These are phyloP conservation scores for Eremochloa ophiuroides DNA, from an alignment of 176 grass and related monocot species.

Conservation along the genomic window DNA sequence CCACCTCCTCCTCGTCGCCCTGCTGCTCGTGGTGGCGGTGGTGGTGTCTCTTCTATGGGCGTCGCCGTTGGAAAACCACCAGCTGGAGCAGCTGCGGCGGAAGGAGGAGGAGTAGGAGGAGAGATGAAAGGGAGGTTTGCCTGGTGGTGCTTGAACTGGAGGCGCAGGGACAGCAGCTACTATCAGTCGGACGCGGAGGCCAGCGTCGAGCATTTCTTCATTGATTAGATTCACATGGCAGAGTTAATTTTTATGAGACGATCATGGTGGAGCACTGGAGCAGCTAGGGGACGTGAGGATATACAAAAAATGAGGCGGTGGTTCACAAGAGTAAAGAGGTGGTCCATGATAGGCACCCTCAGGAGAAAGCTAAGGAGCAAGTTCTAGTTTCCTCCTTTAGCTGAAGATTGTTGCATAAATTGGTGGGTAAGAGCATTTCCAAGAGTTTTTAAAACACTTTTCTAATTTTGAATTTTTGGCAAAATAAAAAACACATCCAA, in stretches of 20 bases:
- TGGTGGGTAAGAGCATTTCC: no score
- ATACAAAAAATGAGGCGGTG: background rate
- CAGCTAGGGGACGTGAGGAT: background rate
- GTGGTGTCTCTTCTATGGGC: background rate
- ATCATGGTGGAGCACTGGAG: background rate
- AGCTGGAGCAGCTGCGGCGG: background rate
- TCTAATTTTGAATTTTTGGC: no score
- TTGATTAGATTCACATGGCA: background rate
- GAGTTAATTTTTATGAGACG: background rate
- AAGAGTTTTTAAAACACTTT: no score
- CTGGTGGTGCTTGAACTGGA: background rate
- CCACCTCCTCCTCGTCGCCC: background rate
- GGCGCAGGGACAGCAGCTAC: background rate
- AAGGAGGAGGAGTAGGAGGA: background rate
- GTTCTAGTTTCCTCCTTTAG: no score
- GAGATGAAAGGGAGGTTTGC: background rate
- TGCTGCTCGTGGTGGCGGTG: background rate
- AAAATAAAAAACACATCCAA: no score
- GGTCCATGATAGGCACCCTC: background rate
- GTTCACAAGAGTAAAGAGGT: background rate
- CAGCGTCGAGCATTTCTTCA: slow-evolving; percentile 16
- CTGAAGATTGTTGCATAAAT: no score
- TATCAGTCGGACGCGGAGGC: background rate
- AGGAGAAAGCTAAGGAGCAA: background rate
- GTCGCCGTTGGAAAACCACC: background rate